phyloP scores from a whole-genome alignment of 2,329 filamentous ascomycete genomes.

The Scorias spongiosa region DNA sequence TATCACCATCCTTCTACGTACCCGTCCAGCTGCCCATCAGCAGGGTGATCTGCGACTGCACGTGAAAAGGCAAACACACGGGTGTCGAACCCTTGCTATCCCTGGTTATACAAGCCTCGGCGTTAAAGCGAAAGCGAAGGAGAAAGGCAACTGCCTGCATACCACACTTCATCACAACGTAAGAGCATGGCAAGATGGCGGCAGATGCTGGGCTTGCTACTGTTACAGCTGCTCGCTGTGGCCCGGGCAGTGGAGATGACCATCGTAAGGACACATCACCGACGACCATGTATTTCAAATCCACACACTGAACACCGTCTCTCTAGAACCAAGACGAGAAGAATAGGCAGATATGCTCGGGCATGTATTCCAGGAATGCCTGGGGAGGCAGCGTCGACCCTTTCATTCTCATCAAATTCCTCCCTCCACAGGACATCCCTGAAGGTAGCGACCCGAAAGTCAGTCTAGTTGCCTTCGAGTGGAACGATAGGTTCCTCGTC shows the following conservation, averaged over 20 bases:
- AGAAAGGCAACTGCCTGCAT: no score
- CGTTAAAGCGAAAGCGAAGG: no score
- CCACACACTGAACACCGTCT: not conserved
- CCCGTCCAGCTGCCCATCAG: no score
- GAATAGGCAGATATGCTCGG: slow-evolving; percentile 69
- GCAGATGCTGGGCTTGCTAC: slow-evolving; percentile 13
- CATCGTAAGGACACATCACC: slow-evolving; percentile 13
- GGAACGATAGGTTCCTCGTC: slow-evolving; percentile 68
- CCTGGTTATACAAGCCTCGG: no score
- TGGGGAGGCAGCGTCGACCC: slow-evolving; percentile 85
- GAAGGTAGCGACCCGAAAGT: slow-evolving; percentile 57
- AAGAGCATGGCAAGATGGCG: slow-evolving; percentile 16
- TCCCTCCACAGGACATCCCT: slow-evolving; percentile 41
- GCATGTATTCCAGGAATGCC: slow-evolving; percentile 82
- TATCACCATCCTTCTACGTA: no score
- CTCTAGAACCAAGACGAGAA: slow-evolving; percentile 57
- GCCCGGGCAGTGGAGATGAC: slow-evolving; percentile 16
- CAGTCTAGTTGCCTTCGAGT: slow-evolving; percentile 86
- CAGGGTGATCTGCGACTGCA: no score
- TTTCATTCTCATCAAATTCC: slow-evolving; percentile 74
- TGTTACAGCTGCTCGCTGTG: slow-evolving; percentile 12
- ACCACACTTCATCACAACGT: not conserved
- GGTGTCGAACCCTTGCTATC: no score
- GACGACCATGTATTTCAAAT: not conserved
- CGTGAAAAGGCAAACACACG: no score